A percentile compares a stretch with the other conserved stretches of the same genome.
Conservation (phyloP, 2,329 filamentous ascomycete species). For the Penicillium hesseltinei region DNA sequence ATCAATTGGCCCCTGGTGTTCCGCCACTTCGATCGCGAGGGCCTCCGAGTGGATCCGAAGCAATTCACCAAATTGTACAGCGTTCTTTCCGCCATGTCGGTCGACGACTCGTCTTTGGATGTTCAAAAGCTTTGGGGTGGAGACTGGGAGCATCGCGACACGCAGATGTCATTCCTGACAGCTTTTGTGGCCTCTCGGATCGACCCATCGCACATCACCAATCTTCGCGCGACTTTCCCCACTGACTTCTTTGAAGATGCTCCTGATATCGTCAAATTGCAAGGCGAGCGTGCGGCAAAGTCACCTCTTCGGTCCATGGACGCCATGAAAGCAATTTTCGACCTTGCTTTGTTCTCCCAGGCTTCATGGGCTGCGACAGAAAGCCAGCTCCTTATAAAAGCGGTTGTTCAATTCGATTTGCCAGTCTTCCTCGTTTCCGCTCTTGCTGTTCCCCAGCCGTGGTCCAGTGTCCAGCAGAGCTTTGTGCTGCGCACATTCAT, state of each 20-base stretch:
- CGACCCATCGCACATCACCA: constrained; percentile 80
- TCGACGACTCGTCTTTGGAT: constrained; percentile 65
- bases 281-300: constrained; percentile 67
- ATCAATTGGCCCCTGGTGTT: constrained; percentile 70
- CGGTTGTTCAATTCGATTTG: constrained; percentile 56
- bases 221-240: constrained; percentile 74
- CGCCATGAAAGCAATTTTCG: constrained; percentile 68
- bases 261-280: constrained; percentile 58
- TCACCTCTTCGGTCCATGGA: constrained; percentile 87
- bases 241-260: constrained; percentile 61
- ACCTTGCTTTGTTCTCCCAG: constrained; percentile 59
- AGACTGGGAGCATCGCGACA: constrained; percentile 77
- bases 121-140: constrained; percentile 90
- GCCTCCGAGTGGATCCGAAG: constrained; percentile 69
- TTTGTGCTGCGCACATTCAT: constrained; percentile 61
- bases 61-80: constrained; percentile 83
- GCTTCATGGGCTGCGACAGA: constrained; percentile 57
- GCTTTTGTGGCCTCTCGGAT: constrained; percentile 78
- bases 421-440: constrained; percentile 53
- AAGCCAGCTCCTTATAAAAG: constrained; percentile 57
- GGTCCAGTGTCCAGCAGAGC: constrained; percentile 49
- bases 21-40: constrained; percentile 74
- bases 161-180: constrained; percentile 89
- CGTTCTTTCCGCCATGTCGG: constrained; percentile 70
- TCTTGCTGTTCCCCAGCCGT: constrained; percentile 49